Percentiles rank a stretch among this genome's conserved stretches.
phyloP scores from a whole-genome alignment of 306 rosid genomes.

The Trichosanthes truncata region DNA sequence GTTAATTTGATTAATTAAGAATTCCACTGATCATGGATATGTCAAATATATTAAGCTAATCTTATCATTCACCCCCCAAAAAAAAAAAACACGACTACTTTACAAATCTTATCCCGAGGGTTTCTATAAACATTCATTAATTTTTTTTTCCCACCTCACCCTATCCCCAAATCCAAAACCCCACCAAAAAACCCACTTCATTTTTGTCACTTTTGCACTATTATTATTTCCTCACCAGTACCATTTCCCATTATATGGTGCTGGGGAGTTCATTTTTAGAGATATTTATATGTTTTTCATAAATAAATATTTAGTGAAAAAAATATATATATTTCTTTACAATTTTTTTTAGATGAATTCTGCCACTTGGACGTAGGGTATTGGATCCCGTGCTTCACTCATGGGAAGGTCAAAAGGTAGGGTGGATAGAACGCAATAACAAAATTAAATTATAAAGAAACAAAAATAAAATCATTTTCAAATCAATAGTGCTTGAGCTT shows the following conservation, averaged over 20 bases:
- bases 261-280: neutral
- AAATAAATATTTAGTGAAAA: neutral
- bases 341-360: neutral
- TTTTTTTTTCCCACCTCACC: constrained; percentile 4
- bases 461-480: neutral
- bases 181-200: constrained; percentile 4
- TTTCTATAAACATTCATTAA: neutral
- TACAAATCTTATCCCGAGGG: constrained; percentile 8
- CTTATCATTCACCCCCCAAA: neutral
- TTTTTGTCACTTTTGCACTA: neutral
- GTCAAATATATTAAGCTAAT: neutral
- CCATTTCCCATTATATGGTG: neutral
- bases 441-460: neutral
- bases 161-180: neutral
- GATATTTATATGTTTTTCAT: neutral
- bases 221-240: neutral
- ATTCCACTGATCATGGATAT: neutral
- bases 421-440: constrained; percentile 10
- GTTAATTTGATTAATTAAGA: neutral
- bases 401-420: constrained; percentile 1
- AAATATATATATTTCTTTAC: neutral
- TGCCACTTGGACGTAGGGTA: neutral
- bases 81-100: neutral
- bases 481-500: neutral
- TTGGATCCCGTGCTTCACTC: neutral